Conservation (phyloP, 2,329 filamentous ascomycete genomes). For the Cercospora sp. region DNA sequence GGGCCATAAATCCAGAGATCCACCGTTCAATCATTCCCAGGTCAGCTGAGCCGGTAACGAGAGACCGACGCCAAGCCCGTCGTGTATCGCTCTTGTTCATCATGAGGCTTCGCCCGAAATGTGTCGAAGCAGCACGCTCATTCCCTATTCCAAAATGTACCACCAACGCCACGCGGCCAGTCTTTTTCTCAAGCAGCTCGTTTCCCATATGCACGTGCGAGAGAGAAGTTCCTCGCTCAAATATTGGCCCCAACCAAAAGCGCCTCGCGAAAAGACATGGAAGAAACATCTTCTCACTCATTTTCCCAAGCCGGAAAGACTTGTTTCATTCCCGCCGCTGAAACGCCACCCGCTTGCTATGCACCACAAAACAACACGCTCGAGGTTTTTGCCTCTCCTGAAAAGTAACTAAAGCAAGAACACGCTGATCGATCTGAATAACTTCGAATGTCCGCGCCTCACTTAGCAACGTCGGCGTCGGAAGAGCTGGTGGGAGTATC, state of each 20-base stretch:
- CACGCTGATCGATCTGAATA: neutral
- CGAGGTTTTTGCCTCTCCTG: neutral
- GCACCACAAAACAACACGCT: constrained; percentile 23
- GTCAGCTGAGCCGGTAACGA: neutral
- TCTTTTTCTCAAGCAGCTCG: neutral
- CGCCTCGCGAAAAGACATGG: neutral
- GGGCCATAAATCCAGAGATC: neutral
- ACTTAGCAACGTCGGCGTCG: constrained; percentile 26
- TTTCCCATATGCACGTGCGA: neutral
- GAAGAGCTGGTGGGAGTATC: constrained; percentile 36
- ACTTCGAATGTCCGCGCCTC: neutral
- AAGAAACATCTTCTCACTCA: neutral
- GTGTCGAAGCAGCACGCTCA: neutral
- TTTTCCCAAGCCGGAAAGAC: neutral
- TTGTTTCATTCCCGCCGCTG: neutral
- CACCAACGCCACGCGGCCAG: neutral
- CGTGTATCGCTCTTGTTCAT: neutral
- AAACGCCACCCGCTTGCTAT: constrained; percentile 34
- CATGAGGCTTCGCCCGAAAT: neutral
- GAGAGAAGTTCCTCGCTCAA: neutral
- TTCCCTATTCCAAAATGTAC: neutral
- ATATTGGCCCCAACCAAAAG: neutral
- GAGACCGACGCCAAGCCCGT: neutral
- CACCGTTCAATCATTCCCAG: neutral
- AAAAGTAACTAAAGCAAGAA: neutral